Evolutionary conservation across 371 early-diverging fungal species (phyloP).

Genomic region (Mortierella sp.): DNA sequence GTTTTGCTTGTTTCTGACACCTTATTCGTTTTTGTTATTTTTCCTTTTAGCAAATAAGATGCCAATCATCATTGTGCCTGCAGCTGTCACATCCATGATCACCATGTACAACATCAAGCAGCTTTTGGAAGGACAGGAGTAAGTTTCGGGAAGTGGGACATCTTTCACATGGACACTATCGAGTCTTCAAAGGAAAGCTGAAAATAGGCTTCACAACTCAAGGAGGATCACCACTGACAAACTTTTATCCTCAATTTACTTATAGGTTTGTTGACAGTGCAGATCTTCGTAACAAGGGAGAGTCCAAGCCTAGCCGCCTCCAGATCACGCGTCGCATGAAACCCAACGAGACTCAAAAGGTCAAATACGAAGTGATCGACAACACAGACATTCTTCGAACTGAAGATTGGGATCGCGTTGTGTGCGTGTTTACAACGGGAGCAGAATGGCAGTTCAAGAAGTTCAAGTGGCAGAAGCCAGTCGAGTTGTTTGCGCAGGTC

Average conservation of each 20-base stretch:
- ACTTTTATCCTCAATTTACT: neutral
- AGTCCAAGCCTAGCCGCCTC: slow-evolving; percentile 73
- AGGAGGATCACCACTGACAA: neutral
- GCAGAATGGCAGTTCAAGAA: slow-evolving; percentile 95
- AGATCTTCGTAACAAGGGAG: slow-evolving; percentile 73
- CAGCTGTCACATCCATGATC: slow-evolving; percentile 85
- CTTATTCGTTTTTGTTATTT: neutral
- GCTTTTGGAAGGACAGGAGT: slow-evolving; percentile 82
- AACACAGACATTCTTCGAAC: slow-evolving; percentile 76
- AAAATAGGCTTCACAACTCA: neutral
- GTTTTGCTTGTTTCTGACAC: neutral
- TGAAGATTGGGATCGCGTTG: slow-evolving; percentile 90
- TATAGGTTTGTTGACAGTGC: slow-evolving; percentile 76
- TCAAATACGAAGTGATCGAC: slow-evolving; percentile 80
- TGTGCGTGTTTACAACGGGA: slow-evolving; percentile 91
- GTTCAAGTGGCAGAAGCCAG: slow-evolving; percentile 90
- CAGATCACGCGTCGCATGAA: slow-evolving; percentile 69
- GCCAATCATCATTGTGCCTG: slow-evolving; percentile 93
- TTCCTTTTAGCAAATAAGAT: slow-evolving; percentile 52
- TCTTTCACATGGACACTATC: neutral
- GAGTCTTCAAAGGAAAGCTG: neutral
- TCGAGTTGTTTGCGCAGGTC: slow-evolving; percentile 84
- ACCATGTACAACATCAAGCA: slow-evolving; percentile 89
- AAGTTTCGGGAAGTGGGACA: slow-evolving; percentile 20
- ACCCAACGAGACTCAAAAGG: slow-evolving; percentile 60